phyloP scores from a whole-genome alignment of 73 alveolate genomes.

The Paramecium tetraurelia region DNA sequence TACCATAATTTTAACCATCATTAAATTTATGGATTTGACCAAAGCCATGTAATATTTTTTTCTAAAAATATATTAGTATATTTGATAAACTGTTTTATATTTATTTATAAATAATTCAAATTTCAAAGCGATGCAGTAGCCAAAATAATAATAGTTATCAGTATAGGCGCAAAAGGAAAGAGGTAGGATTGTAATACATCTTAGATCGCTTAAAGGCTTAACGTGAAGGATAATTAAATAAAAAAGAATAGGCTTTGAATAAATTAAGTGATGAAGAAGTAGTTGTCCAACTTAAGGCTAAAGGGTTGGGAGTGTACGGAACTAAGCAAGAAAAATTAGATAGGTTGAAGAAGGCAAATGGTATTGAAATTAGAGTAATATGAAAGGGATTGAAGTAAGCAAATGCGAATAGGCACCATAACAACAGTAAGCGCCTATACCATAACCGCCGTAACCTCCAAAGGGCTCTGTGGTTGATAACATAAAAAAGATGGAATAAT shows the following conservation, averaged over 20 bases:
- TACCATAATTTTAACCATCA: not conserved
- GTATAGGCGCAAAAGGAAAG: constrained; percentile 36
- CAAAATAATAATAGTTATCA: constrained; percentile 27
- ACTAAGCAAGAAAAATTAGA: constrained; percentile 81
- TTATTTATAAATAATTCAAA: not conserved
- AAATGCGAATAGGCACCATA: constrained; percentile 33
- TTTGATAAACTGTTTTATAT: not conserved
- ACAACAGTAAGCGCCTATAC: not conserved
- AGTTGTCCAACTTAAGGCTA: constrained; percentile 67
- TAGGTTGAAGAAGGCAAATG: constrained; percentile 79
- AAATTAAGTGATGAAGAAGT: constrained; percentile 68
- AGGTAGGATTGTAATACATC: not conserved
- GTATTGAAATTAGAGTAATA: constrained; percentile 15
- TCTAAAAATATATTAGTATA: not conserved
- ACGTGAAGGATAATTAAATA: constrained; percentile 57
- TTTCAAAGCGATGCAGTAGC: not conserved
- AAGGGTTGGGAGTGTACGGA: constrained; percentile 83
- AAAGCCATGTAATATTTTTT: not conserved
- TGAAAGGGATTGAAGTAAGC: constrained; percentile 12
- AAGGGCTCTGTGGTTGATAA: constrained; percentile 80
- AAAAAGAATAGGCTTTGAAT: constrained; percentile 70
- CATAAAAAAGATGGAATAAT: constrained; percentile 71
- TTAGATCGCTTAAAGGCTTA: constrained; percentile 64
- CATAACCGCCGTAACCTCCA: not conserved
- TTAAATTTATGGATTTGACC: not conserved